A percentile compares a stretch with the other conserved stretches of the same genome.
phyloP scores from a whole-genome alignment of 2,329 filamentous ascomycete species.

The Chaetomium strumarium region DNA sequence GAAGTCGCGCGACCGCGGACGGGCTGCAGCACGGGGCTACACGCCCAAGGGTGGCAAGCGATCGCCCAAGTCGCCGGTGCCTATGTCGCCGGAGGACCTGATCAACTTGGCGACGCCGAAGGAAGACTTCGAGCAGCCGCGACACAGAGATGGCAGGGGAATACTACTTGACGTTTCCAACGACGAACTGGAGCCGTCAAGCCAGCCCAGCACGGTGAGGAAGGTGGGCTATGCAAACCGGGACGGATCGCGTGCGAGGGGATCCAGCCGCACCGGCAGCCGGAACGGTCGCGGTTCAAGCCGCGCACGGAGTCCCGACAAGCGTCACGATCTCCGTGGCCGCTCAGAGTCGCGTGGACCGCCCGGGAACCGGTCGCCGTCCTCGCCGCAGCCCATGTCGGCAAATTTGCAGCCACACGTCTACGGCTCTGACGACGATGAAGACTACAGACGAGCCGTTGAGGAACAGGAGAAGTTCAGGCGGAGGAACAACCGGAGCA shows the following conservation, averaged over 20 bases:
- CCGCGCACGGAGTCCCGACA: constrained; percentile 40
- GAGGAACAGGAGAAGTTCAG: constrained; percentile 52
- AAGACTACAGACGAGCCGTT: constrained; percentile 49
- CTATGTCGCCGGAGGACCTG: constrained; percentile 88
- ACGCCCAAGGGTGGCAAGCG: constrained; percentile 67
- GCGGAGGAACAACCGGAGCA: constrained; percentile 48
- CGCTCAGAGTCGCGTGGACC: constrained; percentile 56
- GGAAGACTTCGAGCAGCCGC: constrained; percentile 25
- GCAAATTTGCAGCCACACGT: constrained; percentile 43
- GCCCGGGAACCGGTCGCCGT: constrained; percentile 63
- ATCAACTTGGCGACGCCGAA: constrained; percentile 53
- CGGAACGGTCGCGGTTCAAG: constrained; percentile 27
- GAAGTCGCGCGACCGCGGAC: constrained; percentile 63
- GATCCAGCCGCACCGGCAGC: constrained; percentile 44
- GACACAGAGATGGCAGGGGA: constrained; percentile 20
- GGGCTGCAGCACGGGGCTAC: constrained; percentile 57
- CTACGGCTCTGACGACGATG: constrained; percentile 59
- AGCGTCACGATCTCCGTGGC: constrained; percentile 47
- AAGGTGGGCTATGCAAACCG: constrained; percentile 35
- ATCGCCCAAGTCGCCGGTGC: constrained; percentile 85
- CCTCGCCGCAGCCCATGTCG: constrained; percentile 73
- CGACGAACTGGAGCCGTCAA: constrained; percentile 33
- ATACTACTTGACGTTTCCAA: constrained; percentile 27
- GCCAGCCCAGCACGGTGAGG: constrained; percentile 37
- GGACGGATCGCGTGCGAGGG: constrained; percentile 28